A percentile compares a stretch with the other conserved stretches of the same genome.
phyloP scores from a whole-genome alignment of 2,329 filamentous ascomycete genomes.

The Pseudocercospora crystallina region DNA sequence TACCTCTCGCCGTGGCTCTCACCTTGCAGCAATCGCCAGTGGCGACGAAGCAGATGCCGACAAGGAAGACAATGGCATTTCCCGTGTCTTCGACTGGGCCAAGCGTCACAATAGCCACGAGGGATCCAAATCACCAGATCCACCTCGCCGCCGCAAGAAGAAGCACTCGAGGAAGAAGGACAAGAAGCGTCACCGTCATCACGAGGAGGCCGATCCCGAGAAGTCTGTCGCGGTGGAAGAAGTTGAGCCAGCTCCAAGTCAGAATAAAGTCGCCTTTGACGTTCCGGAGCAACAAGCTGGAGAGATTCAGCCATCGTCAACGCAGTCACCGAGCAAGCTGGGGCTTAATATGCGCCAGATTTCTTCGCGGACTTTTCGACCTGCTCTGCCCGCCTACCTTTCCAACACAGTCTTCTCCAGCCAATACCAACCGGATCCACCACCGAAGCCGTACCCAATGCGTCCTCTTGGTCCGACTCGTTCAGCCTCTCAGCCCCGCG shows the following conservation, averaged over 20 bases:
- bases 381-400: slow-evolving; percentile 63
- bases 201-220: slow-evolving; percentile 35
- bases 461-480: slow-evolving; percentile 17
- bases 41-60: slow-evolving; percentile 60
- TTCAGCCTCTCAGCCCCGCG: slow-evolving; percentile 40
- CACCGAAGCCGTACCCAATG: slow-evolving; percentile 19
- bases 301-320: slow-evolving; percentile 8
- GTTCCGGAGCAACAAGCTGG: slow-evolving; percentile 26
- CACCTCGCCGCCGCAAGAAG: slow-evolving; percentile 48
- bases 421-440: slow-evolving; percentile 33
- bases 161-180: slow-evolving; percentile 42
- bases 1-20: slow-evolving; percentile 38
- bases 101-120: slow-evolving; percentile 27
- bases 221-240: slow-evolving; percentile 14
- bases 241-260: slow-evolving; percentile 3
- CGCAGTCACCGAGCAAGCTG: slow-evolving; percentile 20
- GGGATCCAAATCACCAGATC: slow-evolving; percentile 22
- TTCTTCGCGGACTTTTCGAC: slow-evolving; percentile 53
- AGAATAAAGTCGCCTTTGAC: slow-evolving; percentile 41
- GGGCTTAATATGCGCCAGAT: slow-evolving; percentile 46
- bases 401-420: slow-evolving; percentile 68
- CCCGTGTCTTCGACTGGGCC: slow-evolving; percentile 24
- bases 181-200: slow-evolving; percentile 50
- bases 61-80: slow-evolving; percentile 37
- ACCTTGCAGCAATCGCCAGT: slow-evolving; percentile 45